Evolutionary conservation across 805 yeast genomes (phyloP).

Genomic region (Barnettozyma botsteinii): DNA sequence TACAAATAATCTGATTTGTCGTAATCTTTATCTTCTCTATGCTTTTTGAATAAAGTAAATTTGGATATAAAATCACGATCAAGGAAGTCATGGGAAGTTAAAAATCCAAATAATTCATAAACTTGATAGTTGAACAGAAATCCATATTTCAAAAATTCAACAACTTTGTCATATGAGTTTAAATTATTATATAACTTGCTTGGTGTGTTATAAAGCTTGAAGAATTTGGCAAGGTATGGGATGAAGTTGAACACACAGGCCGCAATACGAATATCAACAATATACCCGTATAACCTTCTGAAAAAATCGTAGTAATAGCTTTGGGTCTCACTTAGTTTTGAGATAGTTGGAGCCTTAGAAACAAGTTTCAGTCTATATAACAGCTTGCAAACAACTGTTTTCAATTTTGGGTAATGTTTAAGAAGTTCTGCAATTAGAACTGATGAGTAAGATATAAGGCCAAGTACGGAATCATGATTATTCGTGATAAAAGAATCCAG

Average conservation of each 20-base stretch:
- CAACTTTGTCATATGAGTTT: slow-evolving; percentile 3
- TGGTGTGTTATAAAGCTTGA: slow-evolving; percentile 10
- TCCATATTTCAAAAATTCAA: slow-evolving; percentile 6
- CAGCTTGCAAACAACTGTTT: slow-evolving; percentile 2
- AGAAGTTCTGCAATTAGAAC: slow-evolving; percentile 10
- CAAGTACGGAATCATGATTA: slow-evolving; percentile 12
- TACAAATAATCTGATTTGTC: slow-evolving; percentile 17
- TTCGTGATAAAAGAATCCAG: slow-evolving; percentile 4
- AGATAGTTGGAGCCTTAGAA: not conserved
- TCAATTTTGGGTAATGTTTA: slow-evolving; percentile 11
- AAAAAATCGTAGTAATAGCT: slow-evolving; percentile 2
- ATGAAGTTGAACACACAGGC: slow-evolving; percentile 10
- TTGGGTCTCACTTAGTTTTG: slow-evolving; percentile 4
- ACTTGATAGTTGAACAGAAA: slow-evolving; percentile 9
- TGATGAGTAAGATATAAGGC: slow-evolving; percentile 10
- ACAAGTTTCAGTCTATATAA: slow-evolving; percentile 7
- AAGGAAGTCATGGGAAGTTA: slow-evolving; percentile 14
- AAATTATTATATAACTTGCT: slow-evolving; percentile 4
- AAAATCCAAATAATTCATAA: slow-evolving; percentile 14
- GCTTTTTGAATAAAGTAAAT: slow-evolving; percentile 6
- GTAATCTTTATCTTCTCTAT: slow-evolving; percentile 7
- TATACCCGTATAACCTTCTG: slow-evolving; percentile 12
- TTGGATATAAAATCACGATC: slow-evolving; percentile 6
- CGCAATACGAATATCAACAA: slow-evolving; percentile 16
- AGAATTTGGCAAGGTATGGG: slow-evolving; percentile 13